phyloP scores from a whole-genome alignment of 208 protist genomes.

The Trypanosoma lewisi region DNA sequence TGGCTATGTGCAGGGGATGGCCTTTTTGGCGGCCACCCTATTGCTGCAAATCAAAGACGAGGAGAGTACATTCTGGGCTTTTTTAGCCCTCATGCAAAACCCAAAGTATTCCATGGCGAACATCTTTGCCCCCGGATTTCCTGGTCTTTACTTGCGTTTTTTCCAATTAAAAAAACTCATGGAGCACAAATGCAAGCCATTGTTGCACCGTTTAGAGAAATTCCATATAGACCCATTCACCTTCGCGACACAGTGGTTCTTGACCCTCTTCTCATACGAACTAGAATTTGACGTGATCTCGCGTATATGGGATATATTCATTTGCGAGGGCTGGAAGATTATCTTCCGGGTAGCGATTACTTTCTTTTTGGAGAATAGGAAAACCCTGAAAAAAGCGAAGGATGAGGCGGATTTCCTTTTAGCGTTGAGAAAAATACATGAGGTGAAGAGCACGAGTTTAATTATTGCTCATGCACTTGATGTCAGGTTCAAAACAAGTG shows the following conservation, averaged over 20 bases:
- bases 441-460: slow-evolving; percentile 49
- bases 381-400: slow-evolving; percentile 31
- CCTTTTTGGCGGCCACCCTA: slow-evolving; percentile 83
- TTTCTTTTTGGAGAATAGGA: slow-evolving; percentile 65
- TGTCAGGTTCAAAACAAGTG: slow-evolving; percentile 66
- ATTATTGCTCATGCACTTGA: slow-evolving; percentile 54
- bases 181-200: slow-evolving; percentile 35
- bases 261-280: slow-evolving; percentile 86
- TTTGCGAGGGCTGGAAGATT: slow-evolving; percentile 91
- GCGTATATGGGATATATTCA: slow-evolving; percentile 91
- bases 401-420: slow-evolving; percentile 63
- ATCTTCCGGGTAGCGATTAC: slow-evolving; percentile 82
- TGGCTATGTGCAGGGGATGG: slow-evolving; percentile 92
- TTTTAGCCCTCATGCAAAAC: slow-evolving; percentile 81
- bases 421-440: slow-evolving; percentile 56
- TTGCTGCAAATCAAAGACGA: slow-evolving; percentile 80
- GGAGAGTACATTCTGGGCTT: slow-evolving; percentile 83
- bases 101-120: slow-evolving; percentile 50
- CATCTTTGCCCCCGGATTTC: slow-evolving; percentile 79
- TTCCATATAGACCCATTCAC: slow-evolving; percentile 42
- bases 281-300: slow-evolving; percentile 76
- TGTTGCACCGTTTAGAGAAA: slow-evolving; percentile 31
- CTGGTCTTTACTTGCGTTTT: slow-evolving; percentile 62
- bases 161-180: slow-evolving; percentile 70
- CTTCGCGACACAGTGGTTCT: slow-evolving; percentile 85